These are phyloP conservation scores for Sugiyamaella boreocaroliniensis DNA, from an alignment of 805 yeast species.

Conservation along the genomic window DNA sequence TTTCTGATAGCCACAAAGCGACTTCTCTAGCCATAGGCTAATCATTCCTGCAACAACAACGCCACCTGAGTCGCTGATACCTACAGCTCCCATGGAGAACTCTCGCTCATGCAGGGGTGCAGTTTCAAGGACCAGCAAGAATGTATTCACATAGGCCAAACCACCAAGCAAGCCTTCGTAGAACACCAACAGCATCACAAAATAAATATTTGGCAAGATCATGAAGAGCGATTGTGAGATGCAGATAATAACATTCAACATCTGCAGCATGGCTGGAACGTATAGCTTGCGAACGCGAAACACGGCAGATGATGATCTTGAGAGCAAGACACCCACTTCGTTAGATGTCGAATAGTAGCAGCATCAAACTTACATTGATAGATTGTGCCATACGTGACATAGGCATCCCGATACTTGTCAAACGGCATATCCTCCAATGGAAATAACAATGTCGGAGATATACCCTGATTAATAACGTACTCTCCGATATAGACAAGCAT, in stretches of 20 bases:
- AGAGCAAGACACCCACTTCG: constrained; percentile 74
- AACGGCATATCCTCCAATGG: constrained; percentile 70
- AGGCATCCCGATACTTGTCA: constrained; percentile 67
- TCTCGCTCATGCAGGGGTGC: constrained; percentile 50
- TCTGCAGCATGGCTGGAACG: constrained; percentile 60
- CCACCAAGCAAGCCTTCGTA: constrained; percentile 92
- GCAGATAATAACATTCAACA: constrained; percentile 51
- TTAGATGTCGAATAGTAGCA: not conserved
- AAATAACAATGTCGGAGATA: constrained; percentile 80
- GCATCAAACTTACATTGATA: constrained; percentile 48
- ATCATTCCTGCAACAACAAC: constrained; percentile 72
- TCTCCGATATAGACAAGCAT: constrained; percentile 79
- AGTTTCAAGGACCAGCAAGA: constrained; percentile 63
- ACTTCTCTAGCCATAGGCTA: constrained; percentile 68
- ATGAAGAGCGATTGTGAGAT: constrained; percentile 58
- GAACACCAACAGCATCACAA: constrained; percentile 56
- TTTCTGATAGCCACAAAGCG: constrained; percentile 66
- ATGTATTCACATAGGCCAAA: constrained; percentile 82
- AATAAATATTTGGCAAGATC: constrained; percentile 53
- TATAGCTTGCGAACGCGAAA: constrained; percentile 54
- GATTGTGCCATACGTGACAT: constrained; percentile 83
- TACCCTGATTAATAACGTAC: constrained; percentile 84
- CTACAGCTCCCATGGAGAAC: constrained; percentile 76
- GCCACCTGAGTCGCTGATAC: constrained; percentile 80
- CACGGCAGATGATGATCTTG: constrained; percentile 73